Conservation (phyloP, 2,329 filamentous ascomycete species). For the Cercospora sojina region DNA sequence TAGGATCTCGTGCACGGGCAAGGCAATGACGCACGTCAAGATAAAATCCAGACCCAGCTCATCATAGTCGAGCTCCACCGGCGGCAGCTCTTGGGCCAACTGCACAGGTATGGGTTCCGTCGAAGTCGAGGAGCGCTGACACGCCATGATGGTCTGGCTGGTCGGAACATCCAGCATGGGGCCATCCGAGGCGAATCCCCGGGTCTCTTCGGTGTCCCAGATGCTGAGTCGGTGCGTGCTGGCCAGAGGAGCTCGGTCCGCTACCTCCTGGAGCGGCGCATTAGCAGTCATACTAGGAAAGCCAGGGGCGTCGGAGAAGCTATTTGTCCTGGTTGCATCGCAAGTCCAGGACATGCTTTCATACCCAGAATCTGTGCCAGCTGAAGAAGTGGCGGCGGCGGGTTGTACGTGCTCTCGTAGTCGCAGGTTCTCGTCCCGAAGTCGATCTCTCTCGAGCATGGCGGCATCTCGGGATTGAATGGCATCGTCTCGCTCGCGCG, state of each 20-base stretch:
- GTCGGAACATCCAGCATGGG: not conserved
- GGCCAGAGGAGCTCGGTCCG: conserved; percentile 11
- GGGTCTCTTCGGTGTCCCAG: conserved; percentile 22
- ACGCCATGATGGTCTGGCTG: not conserved
- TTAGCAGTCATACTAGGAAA: conserved; percentile 20
- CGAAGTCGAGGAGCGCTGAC: not conserved
- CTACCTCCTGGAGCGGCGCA: conserved; percentile 17
- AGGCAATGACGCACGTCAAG: conserved; percentile 19
- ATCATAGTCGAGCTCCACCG: conserved; percentile 24
- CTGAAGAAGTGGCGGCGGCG: conserved; percentile 15
- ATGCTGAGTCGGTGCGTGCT: conserved; percentile 15
- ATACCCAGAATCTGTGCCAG: conserved; percentile 25
- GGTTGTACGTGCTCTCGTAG: conserved; percentile 18
- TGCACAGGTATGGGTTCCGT: not conserved
- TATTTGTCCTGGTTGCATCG: conserved; percentile 24
- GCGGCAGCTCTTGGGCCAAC: conserved; percentile 14
- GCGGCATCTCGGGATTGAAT: conserved; percentile 19
- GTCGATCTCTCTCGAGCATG: conserved; percentile 19
- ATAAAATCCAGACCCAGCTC: conserved; percentile 28
- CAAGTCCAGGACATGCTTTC: conserved; percentile 23
- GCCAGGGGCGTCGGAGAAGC: conserved; percentile 22
- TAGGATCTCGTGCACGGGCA: not conserved
- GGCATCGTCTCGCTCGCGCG: conserved; percentile 26
- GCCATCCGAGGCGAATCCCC: conserved; percentile 25
- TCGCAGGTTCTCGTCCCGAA: conserved; percentile 19